These are phyloP conservation scores for Starmerella potacharoeniae DNA, from an alignment of 805 yeast genomes.

Conservation along the genomic window DNA sequence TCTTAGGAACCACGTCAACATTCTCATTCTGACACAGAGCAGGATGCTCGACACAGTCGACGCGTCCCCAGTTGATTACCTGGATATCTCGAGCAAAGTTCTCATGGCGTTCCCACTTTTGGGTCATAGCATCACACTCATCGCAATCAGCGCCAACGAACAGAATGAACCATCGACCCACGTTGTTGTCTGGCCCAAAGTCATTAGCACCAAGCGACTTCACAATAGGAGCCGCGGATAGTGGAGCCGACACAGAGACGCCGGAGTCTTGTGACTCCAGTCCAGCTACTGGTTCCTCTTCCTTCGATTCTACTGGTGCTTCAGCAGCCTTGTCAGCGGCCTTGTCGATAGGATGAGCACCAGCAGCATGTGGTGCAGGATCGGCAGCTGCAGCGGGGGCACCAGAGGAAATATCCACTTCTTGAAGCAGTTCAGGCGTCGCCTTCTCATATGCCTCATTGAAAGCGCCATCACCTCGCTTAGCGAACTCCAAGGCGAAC, in stretches of 20 bases:
- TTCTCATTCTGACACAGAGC: slow-evolving; percentile 11
- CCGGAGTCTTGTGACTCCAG: background rate
- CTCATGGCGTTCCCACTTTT: slow-evolving; percentile 16
- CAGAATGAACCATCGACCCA: slow-evolving; percentile 18
- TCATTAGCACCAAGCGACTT: background rate
- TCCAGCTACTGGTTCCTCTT: background rate
- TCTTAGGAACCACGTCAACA: slow-evolving; percentile 10
- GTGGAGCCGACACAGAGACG: background rate
- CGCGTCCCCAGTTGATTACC: slow-evolving; percentile 13
- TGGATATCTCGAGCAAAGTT: slow-evolving; percentile 8
- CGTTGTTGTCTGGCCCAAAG: slow-evolving; percentile 9
- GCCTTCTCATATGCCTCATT: slow-evolving; percentile 10
- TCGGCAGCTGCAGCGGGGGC: background rate
- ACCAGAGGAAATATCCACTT: background rate
- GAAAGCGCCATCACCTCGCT: slow-evolving; percentile 14
- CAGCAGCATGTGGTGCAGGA: background rate
- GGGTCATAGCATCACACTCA: slow-evolving; percentile 7
- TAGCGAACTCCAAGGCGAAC: slow-evolving; percentile 13
- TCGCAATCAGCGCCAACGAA: slow-evolving; percentile 9
- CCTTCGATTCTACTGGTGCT: background rate
- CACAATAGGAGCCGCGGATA: background rate
- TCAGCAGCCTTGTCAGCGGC: background rate
- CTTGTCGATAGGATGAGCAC: background rate
- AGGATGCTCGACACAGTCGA: slow-evolving; percentile 12
- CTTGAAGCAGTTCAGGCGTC: background rate